Conservation (phyloP, 2,329 filamentous ascomycete species). For the Venturia asperata region DNA sequence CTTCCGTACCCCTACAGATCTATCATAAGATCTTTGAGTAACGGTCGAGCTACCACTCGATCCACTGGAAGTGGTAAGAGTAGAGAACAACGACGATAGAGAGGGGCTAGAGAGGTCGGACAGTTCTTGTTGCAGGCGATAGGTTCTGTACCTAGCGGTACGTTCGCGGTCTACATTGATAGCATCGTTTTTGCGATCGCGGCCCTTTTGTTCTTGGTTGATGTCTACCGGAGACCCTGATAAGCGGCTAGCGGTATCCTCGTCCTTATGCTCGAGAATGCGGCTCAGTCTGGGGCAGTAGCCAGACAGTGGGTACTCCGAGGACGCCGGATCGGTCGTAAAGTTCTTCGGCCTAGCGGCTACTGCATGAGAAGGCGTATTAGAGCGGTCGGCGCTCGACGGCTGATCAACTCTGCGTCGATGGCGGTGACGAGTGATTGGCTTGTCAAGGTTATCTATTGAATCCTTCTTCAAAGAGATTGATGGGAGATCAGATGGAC, state of each 20-base stretch:
- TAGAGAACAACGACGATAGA: conserved; percentile 37
- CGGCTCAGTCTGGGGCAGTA: conserved; percentile 37
- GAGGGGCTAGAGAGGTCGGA: conserved; percentile 35
- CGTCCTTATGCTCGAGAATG: conserved; percentile 35
- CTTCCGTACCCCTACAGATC: conserved; percentile 26
- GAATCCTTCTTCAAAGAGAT: not conserved
- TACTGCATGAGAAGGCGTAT: not conserved
- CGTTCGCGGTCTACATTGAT: conserved; percentile 16
- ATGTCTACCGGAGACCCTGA: conserved; percentile 20
- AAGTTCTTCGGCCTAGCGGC: not conserved
- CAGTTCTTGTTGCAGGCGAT: conserved; percentile 30
- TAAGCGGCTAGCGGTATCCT: not conserved
- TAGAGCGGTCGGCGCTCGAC: not conserved
- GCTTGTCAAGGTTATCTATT: not conserved
- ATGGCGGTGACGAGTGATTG: conserved; percentile 3
- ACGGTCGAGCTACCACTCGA: conserved; percentile 43
- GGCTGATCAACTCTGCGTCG: not conserved
- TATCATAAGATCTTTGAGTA: conserved; percentile 38
- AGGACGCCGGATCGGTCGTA: not conserved
- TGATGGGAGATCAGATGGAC: not conserved
- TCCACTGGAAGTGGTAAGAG: conserved; percentile 34
- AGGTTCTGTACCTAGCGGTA: conserved; percentile 24
- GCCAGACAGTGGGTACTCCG: not conserved
- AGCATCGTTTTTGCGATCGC: conserved; percentile 21
- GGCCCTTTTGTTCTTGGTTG: conserved; percentile 26